Percentiles rank a stretch among this genome's conserved stretches.
Evolutionary conservation across 1,139 yeast species (phyloP).

Genomic region (Taphrina pruni): DNA sequence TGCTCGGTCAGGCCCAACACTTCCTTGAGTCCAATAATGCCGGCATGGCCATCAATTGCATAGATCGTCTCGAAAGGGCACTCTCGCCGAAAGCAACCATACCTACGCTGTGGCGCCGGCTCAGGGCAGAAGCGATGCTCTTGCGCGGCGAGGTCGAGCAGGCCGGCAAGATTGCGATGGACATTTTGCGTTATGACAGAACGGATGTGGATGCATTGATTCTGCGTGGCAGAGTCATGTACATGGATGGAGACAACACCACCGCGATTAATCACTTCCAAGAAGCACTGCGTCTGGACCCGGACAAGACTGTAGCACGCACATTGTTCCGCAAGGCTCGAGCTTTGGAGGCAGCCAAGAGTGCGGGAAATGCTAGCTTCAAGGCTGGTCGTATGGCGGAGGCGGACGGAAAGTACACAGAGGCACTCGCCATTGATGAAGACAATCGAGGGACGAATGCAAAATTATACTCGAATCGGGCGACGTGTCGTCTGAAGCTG

Average conservation of each 20-base stretch:
- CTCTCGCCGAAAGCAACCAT: constrained; percentile 52
- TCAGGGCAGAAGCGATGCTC: constrained; percentile 51
- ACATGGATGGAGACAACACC: constrained; percentile 53
- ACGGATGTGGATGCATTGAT: constrained; percentile 54
- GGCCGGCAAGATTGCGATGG: constrained; percentile 53
- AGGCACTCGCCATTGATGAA: constrained; percentile 66
- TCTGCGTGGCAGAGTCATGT: constrained; percentile 53
- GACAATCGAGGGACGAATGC: constrained; percentile 57
- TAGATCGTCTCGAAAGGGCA: constrained; percentile 53
- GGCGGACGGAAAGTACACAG: constrained; percentile 69
- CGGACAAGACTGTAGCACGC: constrained; percentile 54
- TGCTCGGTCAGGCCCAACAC: constrained; percentile 46
- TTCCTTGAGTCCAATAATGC: constrained; percentile 46
- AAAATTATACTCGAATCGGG: constrained; percentile 75
- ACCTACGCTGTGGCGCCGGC: constrained; percentile 53
- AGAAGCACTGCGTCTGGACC: constrained; percentile 56
- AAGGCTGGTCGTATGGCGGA: constrained; percentile 58
- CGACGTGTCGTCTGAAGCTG: constrained; percentile 70
- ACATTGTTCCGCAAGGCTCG: constrained; percentile 50
- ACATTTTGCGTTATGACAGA: constrained; percentile 51
- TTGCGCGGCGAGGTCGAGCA: constrained; percentile 51
- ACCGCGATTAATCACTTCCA: constrained; percentile 54
- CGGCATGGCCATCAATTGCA: constrained; percentile 52
- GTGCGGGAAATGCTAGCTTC: constrained; percentile 73
- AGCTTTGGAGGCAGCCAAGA: constrained; percentile 54